These are phyloP conservation scores for Actinomucor elegans DNA, from an alignment of 371 early-diverging fungal species.

Conservation along the genomic window DNA sequence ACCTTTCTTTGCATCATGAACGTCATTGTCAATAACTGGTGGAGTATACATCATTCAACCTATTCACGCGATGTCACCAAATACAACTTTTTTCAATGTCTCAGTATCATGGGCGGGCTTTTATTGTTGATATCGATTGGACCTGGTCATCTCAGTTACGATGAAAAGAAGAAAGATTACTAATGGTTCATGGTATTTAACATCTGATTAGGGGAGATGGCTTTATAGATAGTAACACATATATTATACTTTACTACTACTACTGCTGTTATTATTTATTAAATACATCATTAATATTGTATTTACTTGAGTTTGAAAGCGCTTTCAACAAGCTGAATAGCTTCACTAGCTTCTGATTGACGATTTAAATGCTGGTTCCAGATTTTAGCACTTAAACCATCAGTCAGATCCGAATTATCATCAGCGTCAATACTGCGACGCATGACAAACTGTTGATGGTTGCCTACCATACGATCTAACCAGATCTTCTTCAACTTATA, in stretches of 20 bases:
- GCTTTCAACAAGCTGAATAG: conserved; percentile 17
- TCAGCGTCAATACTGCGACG: neutral
- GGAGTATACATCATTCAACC: conserved; percentile 76
- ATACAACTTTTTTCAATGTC: conserved; percentile 97
- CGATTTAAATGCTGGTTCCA: conserved; percentile 20
- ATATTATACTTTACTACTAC: too few relatives aligned
- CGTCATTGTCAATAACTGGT: conserved; percentile 92
- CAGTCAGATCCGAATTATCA: conserved; percentile 12
- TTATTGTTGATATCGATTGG: conserved; percentile 86
- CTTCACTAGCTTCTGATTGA: neutral
- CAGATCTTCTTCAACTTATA: conserved; percentile 42
- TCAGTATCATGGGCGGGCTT: conserved; percentile 93
- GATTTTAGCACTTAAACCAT: conserved; percentile 8
- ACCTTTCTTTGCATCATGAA: conserved; percentile 82
- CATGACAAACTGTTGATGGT: conserved; percentile 10
- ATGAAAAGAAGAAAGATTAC: conserved; percentile 79
- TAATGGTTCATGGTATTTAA: too few relatives aligned
- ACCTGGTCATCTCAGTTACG: conserved; percentile 87
- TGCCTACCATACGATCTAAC: conserved; percentile 30
- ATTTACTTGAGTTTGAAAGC: conserved; percentile 21
- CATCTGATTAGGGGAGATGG: neutral
- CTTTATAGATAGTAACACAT: too few relatives aligned
- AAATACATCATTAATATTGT: neutral
- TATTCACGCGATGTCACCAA: conserved; percentile 84
- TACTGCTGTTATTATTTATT: neutral